A percentile compares a stretch with the other conserved stretches of the same genome.
These are phyloP conservation scores for Mimosa bimucronata DNA, from an alignment of 306 rosid species.

Conservation along the genomic window DNA sequence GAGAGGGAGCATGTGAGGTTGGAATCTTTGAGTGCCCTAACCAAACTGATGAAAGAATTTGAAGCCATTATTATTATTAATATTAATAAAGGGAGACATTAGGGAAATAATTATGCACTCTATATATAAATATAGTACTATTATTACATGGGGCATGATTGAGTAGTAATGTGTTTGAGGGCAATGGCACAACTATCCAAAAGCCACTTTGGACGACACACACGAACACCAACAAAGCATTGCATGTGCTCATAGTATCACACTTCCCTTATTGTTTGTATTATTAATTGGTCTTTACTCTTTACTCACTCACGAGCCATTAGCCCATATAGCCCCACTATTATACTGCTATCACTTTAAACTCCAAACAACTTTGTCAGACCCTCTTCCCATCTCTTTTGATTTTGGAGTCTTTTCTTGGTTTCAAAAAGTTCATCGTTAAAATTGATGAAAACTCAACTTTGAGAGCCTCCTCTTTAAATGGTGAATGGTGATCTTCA, in stretches of 20 bases:
- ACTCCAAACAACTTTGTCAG: slow-evolving; percentile 41
- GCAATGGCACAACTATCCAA: slow-evolving; percentile 47
- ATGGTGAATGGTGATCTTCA: not conserved
- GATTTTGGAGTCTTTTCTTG: not conserved
- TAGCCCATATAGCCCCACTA: not conserved
- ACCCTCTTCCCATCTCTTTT: not conserved
- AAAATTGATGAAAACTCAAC: not conserved
- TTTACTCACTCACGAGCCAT: slow-evolving; percentile 12
- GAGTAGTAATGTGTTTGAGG: slow-evolving; percentile 25
- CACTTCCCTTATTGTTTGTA: not conserved
- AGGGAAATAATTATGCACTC: slow-evolving; percentile 14
- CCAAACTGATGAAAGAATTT: slow-evolving; percentile 31
- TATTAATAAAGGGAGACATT: not conserved
- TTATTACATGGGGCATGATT: slow-evolving; percentile 38
- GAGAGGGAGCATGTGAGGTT: slow-evolving; percentile 63
- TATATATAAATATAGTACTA: no score
- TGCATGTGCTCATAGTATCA: slow-evolving; percentile 55
- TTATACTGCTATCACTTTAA: slow-evolving; percentile 37
- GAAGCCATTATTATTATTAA: not conserved
- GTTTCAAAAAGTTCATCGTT: slow-evolving; percentile 14
- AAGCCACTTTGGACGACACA: slow-evolving; percentile 41
- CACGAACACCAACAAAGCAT: slow-evolving; percentile 42
- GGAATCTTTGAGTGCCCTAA: slow-evolving; percentile 58
- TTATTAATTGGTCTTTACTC: slow-evolving; percentile 33
- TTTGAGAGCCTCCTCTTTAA: not conserved